Percentiles rank a stretch among this genome's conserved stretches.
These are phyloP conservation scores for Sparassis latifolia DNA, from an alignment of 1,284 basidiomycete species.

Conservation along the genomic window DNA sequence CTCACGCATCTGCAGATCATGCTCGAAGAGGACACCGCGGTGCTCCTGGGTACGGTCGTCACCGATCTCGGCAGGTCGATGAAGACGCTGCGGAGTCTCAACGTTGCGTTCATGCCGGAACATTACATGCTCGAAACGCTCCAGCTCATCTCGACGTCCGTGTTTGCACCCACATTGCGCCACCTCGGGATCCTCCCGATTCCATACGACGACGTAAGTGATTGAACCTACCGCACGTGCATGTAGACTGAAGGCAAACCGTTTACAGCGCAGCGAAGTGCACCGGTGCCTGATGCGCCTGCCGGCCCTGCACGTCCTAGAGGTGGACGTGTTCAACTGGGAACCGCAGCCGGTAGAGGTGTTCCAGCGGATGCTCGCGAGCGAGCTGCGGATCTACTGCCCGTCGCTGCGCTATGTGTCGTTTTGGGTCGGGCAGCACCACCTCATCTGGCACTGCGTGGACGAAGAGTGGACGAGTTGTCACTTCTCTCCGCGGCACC, in stretches of 20 bases:
- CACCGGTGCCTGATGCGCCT: slow-evolving; percentile 22
- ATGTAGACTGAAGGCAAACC: too few species aligned
- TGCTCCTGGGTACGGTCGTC: slow-evolving; percentile 17
- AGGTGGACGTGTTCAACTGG: slow-evolving; percentile 26
- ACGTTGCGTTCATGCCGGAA: slow-evolving; percentile 20
- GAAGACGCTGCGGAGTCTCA: slow-evolving; percentile 21
- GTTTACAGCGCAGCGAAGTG: slow-evolving; percentile 20
- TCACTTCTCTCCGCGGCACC: slow-evolving; percentile 9
- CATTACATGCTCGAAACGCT: slow-evolving; percentile 15
- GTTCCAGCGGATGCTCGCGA: slow-evolving; percentile 21
- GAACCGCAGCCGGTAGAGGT: slow-evolving; percentile 14
- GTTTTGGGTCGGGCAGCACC: slow-evolving; percentile 22
- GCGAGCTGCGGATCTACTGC: slow-evolving; percentile 26
- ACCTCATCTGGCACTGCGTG: slow-evolving; percentile 19
- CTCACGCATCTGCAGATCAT: slow-evolving; percentile 24
- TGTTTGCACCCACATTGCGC: slow-evolving; percentile 17
- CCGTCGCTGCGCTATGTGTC: slow-evolving; percentile 19
- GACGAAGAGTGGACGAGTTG: slow-evolving; percentile 19
- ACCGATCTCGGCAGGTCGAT: slow-evolving; percentile 13
- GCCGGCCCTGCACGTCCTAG: slow-evolving; percentile 19
- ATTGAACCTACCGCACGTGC: not conserved
- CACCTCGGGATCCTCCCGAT: slow-evolving; percentile 25
- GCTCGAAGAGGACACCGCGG: slow-evolving; percentile 18
- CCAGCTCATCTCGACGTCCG: slow-evolving; percentile 16
- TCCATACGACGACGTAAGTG: slow-evolving; percentile 22